Evolutionary conservation across 768 basidiomycete species (phyloP), one percentile per base, ranked within the genome.

Genomic region (Termitomyces sp.): DNA sequence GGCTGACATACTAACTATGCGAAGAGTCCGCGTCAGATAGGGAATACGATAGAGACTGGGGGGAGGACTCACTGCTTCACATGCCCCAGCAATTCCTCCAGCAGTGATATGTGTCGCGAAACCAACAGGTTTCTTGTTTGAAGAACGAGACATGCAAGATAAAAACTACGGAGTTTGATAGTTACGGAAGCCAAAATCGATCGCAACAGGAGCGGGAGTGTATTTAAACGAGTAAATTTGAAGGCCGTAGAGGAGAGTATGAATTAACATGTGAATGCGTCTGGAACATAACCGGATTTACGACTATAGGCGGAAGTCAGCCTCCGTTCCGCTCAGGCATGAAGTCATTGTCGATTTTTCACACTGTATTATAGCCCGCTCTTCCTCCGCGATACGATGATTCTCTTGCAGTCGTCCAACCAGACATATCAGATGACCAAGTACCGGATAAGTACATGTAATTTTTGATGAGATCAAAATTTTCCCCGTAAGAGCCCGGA

Each of bases 61-160:
- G 6, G 6, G 33, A 43, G 38, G 54, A 73, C 88, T 64, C 58
- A 93, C 87, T 56, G 96, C 95, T 75, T 98, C 95, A 71, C 93
- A 92, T 49, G 88, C 88, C 46, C 96, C 96, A 26, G 94, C 96
- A 24, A 90, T 84, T 20, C 97, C 97, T 59, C 97, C 97, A 40
- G 96, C 97, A 30, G 88, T 89, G 69, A 98, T 84, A 70, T 99
- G 95, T 43, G 84, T 92, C 18, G 90, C 90, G 65, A 93, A 91
- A 35, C 87, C 86, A 10, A 92, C 86, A 20, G 88, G 86, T 67
- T 87, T 90, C 77, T 86, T 89, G 70, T 81, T 83, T 40, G 73
- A 69, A 59, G 75, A 76, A 63, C 81, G 74, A 60, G 85, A 78
- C 84, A 85, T 86, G 58, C 44, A 56, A 30, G 18, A 30, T 20